Evolutionary conservation across 202 grass and related monocot genomes (phyloP).

Genomic region (Panicum virgatum): DNA sequence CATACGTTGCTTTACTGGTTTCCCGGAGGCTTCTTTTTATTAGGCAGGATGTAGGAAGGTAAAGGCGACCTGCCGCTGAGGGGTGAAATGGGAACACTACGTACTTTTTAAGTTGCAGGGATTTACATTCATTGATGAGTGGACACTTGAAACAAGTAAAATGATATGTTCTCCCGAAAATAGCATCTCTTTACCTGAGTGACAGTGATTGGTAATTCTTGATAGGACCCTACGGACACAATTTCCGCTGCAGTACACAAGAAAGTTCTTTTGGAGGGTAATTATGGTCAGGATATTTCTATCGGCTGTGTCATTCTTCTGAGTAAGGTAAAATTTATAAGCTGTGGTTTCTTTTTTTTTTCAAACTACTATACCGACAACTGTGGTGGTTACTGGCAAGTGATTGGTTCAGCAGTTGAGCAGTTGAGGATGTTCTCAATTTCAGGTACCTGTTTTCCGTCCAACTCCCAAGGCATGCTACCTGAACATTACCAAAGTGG

Average conservation of each 20-base stretch:
- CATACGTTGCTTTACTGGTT: too few relatives aligned
- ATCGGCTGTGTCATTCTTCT: slow-evolving; percentile 69
- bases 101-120: neutral
- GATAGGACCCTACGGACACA: slow-evolving; percentile 63
- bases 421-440: neutral
- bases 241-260: slow-evolving; percentile 61
- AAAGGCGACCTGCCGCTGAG: too few relatives aligned
- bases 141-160: neutral
- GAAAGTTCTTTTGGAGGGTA: slow-evolving; percentile 51
- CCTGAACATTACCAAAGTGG: slow-evolving; percentile 67
- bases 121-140: neutral
- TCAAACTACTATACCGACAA: neutral
- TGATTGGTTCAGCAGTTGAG: slow-evolving; percentile 10
- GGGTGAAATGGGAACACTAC: neutral
- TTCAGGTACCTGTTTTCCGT: slow-evolving; percentile 71
- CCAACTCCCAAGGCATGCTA: slow-evolving; percentile 46
- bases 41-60: too few relatives aligned
- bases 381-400: neutral
- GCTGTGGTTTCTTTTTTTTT: slow-evolving; percentile 25
- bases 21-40: too few relatives aligned
- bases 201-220: slow-evolving; percentile 20
- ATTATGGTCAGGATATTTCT: slow-evolving; percentile 49
- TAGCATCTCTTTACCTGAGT: neutral
- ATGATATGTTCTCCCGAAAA: neutral
- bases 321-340: slow-evolving; percentile 41